phyloP scores from a whole-genome alignment of 768 basidiomycete species.

The Hygrocybe coccinea region DNA sequence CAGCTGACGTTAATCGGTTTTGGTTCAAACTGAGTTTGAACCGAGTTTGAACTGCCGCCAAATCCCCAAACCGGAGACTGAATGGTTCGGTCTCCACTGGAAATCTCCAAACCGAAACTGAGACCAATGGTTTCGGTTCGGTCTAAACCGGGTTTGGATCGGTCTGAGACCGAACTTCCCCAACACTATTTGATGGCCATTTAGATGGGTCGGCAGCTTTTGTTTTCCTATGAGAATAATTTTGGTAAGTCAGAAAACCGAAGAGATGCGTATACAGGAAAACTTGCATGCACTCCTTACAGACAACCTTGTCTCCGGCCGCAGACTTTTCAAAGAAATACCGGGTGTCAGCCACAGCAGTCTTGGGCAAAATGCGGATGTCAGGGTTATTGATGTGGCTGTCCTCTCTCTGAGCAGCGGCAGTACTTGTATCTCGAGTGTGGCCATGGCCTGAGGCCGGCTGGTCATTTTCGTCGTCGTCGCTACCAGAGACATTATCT shows the following conservation, averaged over 20 bases:
- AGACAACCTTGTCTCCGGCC: not conserved
- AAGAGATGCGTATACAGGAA: not conserved
- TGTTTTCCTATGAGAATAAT: not conserved
- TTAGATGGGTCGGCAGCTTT: not conserved
- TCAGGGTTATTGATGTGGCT: not conserved
- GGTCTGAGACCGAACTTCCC: too few species aligned
- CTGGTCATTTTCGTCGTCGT: not conserved
- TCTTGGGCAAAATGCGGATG: not conserved
- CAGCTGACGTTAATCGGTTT: too few species aligned
- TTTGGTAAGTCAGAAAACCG: not conserved
- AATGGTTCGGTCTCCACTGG: too few species aligned
- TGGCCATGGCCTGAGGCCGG: not conserved
- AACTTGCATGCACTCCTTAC: not conserved
- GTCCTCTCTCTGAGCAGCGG: not conserved
- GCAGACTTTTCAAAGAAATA: conserved; percentile 1
- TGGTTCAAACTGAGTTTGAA: too few species aligned
- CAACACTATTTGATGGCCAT: too few species aligned
- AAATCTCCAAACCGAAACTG: too few species aligned
- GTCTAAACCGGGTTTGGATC: too few species aligned
- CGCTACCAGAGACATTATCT: conserved; percentile 1
- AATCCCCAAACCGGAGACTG: too few species aligned
- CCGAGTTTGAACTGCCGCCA: too few species aligned
- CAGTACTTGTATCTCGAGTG: not conserved
- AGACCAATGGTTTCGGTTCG: too few species aligned
- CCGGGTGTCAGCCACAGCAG: not conserved